These are phyloP conservation scores for Helicostylum pulchrum DNA, from an alignment of 192 early-diverging fungal species.

Conservation along the genomic window DNA sequence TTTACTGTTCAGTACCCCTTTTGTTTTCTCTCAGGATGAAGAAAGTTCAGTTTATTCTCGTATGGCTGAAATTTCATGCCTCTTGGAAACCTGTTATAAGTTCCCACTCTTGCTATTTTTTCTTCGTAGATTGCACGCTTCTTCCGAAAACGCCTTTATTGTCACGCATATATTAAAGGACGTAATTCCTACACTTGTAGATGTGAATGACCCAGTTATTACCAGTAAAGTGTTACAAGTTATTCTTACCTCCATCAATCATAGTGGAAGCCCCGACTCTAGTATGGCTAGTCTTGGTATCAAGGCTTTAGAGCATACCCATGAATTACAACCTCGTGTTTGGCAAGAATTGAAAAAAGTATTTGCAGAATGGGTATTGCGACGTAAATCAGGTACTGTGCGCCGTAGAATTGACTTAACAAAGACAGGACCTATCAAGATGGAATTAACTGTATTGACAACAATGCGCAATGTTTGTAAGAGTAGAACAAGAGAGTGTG, in stretches of 20 bases:
- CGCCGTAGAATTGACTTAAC: not conserved
- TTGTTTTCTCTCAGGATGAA: too few relatives aligned
- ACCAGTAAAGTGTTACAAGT: constrained; percentile 47
- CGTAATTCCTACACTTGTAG: constrained; percentile 42
- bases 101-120: constrained; percentile 47
- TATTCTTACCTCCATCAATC: constrained; percentile 40
- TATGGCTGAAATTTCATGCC: too few relatives aligned
- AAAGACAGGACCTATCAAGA: constrained; percentile 30
- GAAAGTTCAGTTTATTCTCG: too few relatives aligned
- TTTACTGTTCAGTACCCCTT: too few relatives aligned
- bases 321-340: constrained; percentile 46
- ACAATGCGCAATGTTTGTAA: constrained; percentile 51
- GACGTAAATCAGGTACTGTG: constrained; percentile 29
- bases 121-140: constrained; percentile 42
- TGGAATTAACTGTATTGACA: constrained; percentile 49
- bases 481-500: constrained; percentile 38
- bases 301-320: constrained; percentile 41
- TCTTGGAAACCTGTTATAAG: constrained; percentile 12
- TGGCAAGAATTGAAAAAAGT: constrained; percentile 53
- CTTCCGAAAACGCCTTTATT: constrained; percentile 12
- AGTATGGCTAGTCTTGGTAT: constrained; percentile 44
- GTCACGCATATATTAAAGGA: constrained; percentile 43
- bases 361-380: constrained; percentile 48
- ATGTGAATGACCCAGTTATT: constrained; percentile 44
- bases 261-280: constrained; percentile 12